A percentile compares a stretch with the other conserved stretches of the same genome.
These are phyloP conservation scores for Monosporascus ibericus DNA, from an alignment of 2,329 filamentous ascomycete genomes.

Conservation along the genomic window DNA sequence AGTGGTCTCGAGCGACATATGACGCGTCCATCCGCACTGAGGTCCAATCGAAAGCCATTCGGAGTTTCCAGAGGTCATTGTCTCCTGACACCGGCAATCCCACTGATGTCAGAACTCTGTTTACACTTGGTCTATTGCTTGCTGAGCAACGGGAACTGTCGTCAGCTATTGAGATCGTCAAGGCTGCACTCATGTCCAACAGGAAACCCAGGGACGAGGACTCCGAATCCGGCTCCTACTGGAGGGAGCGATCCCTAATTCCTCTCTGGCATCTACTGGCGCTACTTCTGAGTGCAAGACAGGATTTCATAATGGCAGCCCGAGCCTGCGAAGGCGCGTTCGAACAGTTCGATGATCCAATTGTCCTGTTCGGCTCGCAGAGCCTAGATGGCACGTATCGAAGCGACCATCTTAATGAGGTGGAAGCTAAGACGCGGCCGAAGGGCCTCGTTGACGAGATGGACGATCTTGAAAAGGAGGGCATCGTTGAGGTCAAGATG, in stretches of 20 bases:
- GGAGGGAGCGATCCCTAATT: slow-evolving; percentile 61
- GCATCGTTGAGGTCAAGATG: slow-evolving; percentile 91
- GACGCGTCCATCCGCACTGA: slow-evolving; percentile 65
- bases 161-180: slow-evolving; percentile 75
- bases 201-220: slow-evolving; percentile 40
- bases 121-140: slow-evolving; percentile 75
- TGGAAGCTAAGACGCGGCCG: slow-evolving; percentile 28
- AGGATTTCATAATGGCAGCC: slow-evolving; percentile 75
- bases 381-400: slow-evolving; percentile 44
- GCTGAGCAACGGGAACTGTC: slow-evolving; percentile 80
- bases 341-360: slow-evolving; percentile 74
- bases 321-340: slow-evolving; percentile 86
- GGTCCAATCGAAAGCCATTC: slow-evolving; percentile 71
- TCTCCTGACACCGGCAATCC: slow-evolving; percentile 59
- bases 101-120: slow-evolving; percentile 69
- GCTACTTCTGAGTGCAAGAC: slow-evolving; percentile 75
- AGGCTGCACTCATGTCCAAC: slow-evolving; percentile 62
- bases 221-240: slow-evolving; percentile 42
- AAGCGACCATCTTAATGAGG: slow-evolving; percentile 62
- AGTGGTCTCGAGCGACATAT: slow-evolving; percentile 79
- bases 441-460: slow-evolving; percentile 67
- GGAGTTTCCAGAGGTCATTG: slow-evolving; percentile 67
- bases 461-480: slow-evolving; percentile 77
- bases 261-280: slow-evolving; percentile 89
- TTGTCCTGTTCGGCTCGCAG: slow-evolving; percentile 61